phyloP scores from a whole-genome alignment of 352 stramenopile species.

The Aphanomyces euteiches region DNA sequence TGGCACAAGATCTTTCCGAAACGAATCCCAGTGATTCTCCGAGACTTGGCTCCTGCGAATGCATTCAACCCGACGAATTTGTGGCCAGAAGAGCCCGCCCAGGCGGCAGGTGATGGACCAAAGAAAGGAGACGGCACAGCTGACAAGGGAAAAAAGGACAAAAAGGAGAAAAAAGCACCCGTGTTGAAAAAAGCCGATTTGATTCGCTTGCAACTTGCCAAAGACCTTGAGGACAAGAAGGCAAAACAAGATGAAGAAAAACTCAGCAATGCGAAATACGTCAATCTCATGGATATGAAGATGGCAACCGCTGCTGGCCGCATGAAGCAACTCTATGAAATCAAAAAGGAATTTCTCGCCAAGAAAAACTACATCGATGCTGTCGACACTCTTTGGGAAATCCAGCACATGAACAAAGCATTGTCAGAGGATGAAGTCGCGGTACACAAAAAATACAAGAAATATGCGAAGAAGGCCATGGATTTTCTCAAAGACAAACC shows the following conservation, averaged over 20 bases:
- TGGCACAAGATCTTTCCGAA: constrained; percentile 87
- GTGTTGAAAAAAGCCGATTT: constrained; percentile 85
- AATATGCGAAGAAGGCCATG: constrained; percentile 76
- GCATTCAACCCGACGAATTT: constrained; percentile 84
- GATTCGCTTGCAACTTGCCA: constrained; percentile 81
- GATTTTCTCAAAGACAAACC: constrained; percentile 65
- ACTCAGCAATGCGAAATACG: constrained; percentile 81
- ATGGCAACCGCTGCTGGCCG: constrained; percentile 78
- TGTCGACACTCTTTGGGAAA: constrained; percentile 84
- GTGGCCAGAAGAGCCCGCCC: constrained; percentile 75
- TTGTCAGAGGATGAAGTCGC: constrained; percentile 63
- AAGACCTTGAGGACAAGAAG: constrained; percentile 85
- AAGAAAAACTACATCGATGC: constrained; percentile 83
- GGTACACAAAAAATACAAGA: constrained; percentile 85
- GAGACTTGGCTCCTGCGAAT: constrained; percentile 76
- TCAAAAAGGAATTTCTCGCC: constrained; percentile 75
- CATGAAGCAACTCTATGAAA: constrained; percentile 83
- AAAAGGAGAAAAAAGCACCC: constrained; percentile 47
- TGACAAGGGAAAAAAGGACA: constrained; percentile 36
- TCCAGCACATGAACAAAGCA: constrained; percentile 64
- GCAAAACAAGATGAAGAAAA: constrained; percentile 86
- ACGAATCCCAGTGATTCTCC: constrained; percentile 84
- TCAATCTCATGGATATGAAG: constrained; percentile 67
- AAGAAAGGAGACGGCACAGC: constrained; percentile 20
- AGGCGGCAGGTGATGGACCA: constrained; percentile 32